phyloP scores from a whole-genome alignment of 2,329 filamentous ascomycete genomes.

The Cladophialophora bantiana region DNA sequence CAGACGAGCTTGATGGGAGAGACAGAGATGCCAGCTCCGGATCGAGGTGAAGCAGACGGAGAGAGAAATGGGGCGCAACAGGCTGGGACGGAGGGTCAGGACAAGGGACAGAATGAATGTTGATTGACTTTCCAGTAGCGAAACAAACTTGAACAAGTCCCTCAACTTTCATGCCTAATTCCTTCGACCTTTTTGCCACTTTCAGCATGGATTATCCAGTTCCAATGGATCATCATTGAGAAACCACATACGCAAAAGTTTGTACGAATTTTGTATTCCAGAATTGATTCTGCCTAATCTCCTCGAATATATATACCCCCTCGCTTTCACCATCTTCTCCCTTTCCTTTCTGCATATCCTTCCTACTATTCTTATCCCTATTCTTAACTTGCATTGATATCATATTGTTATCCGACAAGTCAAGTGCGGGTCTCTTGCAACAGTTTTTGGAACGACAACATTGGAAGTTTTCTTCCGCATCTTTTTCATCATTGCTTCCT shows the following conservation, averaged over 20 bases:
- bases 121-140: neutral
- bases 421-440: too few relatives aligned
- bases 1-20: conserved; percentile 40
- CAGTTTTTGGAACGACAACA: too few relatives aligned
- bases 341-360: too few relatives aligned
- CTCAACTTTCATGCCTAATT: neutral
- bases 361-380: too few relatives aligned
- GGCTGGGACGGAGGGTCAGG: conserved; percentile 10
- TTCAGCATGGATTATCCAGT: neutral
- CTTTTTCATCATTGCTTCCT: too few relatives aligned
- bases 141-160: neutral
- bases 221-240: neutral
- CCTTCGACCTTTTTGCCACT: neutral
- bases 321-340: neutral
- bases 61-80: conserved; percentile 10
- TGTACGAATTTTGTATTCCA: too few relatives aligned
- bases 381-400: too few relatives aligned
- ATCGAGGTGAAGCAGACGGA: neutral
- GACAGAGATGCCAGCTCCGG: conserved; percentile 26
- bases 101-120: conserved; percentile 19
- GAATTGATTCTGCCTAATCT: too few relatives aligned
- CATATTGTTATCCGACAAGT: too few relatives aligned
- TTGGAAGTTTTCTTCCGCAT: too few relatives aligned
- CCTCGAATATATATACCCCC: neutral
- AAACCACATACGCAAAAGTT: neutral